Evolutionary conservation across 768 basidiomycete species (phyloP).

Genomic region (Tricholoma saponaceum): DNA sequence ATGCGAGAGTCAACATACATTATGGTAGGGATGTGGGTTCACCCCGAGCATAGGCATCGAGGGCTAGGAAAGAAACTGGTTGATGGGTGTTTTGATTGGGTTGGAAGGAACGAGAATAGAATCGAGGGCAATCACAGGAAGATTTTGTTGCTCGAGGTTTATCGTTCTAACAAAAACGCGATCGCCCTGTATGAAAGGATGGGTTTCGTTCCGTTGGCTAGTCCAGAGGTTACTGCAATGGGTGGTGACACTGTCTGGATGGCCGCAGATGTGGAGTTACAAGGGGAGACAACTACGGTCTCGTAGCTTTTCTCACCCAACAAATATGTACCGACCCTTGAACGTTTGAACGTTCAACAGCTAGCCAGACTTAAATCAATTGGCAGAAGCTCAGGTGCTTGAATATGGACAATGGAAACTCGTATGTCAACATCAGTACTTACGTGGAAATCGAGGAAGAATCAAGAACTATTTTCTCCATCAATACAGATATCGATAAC

Average conservation of each 20-base stretch:
- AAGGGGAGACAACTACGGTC: too few species aligned
- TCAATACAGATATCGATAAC: constrained; percentile 57
- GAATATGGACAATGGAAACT: neutral
- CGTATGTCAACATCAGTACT: neutral
- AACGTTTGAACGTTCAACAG: too few species aligned
- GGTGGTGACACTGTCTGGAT: neutral
- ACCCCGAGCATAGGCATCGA: neutral
- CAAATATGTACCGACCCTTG: too few species aligned
- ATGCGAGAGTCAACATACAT: neutral
- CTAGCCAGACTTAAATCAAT: too few species aligned
- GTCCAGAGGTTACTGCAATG: neutral
- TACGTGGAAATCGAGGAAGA: neutral
- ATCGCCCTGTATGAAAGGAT: neutral
- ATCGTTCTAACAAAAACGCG: neutral
- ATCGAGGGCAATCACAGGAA: neutral
- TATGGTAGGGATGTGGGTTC: constrained; percentile 1
- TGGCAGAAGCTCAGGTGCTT: too few species aligned
- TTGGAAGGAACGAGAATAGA: neutral
- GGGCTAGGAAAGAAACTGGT: neutral
- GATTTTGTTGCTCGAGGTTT: neutral
- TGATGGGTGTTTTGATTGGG: neutral
- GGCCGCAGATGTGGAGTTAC: neutral
- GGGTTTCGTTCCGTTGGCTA: neutral
- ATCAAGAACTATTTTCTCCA: neutral
- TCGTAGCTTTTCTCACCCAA: too few species aligned